Percentiles rank a stretch among this genome's conserved stretches.
Evolutionary conservation across 2,329 filamentous ascomycete genomes (phyloP).

Genomic region (Chaetomium sp.): DNA sequence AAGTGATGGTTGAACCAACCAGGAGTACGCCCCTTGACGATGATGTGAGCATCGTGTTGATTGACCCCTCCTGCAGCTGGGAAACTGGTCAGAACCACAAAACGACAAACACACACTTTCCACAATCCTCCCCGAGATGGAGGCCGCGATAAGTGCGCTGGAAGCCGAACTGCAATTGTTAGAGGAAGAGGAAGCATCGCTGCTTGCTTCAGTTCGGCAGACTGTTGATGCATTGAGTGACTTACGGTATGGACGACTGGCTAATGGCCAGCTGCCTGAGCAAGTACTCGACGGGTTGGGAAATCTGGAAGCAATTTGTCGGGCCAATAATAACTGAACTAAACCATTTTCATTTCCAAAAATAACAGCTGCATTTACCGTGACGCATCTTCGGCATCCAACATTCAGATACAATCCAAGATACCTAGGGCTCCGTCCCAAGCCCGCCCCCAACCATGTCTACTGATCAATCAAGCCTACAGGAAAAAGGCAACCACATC

Average conservation of each 20-base stretch:
- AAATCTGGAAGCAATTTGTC: conserved; percentile 58
- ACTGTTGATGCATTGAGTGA: conserved; percentile 72
- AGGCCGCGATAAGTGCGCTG: conserved; percentile 57
- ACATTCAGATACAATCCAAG: background rate
- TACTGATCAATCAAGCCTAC: background rate
- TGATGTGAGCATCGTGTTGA: background rate
- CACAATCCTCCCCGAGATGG: conserved; percentile 63
- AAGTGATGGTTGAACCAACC: conserved; percentile 9
- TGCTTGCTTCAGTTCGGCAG: conserved; percentile 56
- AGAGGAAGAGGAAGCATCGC: conserved; percentile 54
- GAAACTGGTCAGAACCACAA: conserved; percentile 51
- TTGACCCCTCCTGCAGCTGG: conserved; percentile 29
- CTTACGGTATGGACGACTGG: conserved; percentile 70
- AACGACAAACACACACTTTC: conserved; percentile 52
- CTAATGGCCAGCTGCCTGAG: conserved; percentile 54
- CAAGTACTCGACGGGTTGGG: conserved; percentile 63
- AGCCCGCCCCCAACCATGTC: background rate
- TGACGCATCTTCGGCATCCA: background rate
- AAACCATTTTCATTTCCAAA: background rate
- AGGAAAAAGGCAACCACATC: background rate
- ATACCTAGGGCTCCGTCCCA: background rate
- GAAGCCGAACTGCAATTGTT: conserved; percentile 61
- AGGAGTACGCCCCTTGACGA: no score
- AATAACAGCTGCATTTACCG: background rate
- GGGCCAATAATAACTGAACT: conserved; percentile 24